A percentile compares a stretch with the other conserved stretches of the same genome.
Conservation (phyloP, 2,329 filamentous ascomycete species). For the Furcasterigmium furcatum region DNA sequence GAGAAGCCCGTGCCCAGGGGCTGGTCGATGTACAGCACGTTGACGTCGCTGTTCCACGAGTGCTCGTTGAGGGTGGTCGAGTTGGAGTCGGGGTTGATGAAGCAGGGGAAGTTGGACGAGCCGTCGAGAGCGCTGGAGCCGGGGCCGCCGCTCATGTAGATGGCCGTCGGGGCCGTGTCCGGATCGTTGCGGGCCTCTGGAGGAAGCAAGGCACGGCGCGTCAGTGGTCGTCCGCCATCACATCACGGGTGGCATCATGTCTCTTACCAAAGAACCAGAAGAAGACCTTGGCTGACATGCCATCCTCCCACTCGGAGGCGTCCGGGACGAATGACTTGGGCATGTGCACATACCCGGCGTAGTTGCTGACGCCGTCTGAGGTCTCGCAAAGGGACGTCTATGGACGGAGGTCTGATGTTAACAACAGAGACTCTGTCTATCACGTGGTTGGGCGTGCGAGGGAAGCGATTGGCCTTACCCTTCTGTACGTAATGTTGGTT, state of each 20-base stretch:
- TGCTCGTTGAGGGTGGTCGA: slow-evolving; percentile 51
- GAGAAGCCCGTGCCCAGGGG: slow-evolving; percentile 36
- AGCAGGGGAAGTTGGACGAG: slow-evolving; percentile 50
- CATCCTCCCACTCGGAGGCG: slow-evolving; percentile 31
- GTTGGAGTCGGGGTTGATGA: slow-evolving; percentile 37
- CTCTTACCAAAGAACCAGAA: slow-evolving; percentile 51
- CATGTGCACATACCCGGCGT: slow-evolving; percentile 54
- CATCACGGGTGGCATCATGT: too few relatives aligned
- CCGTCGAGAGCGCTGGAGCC: slow-evolving; percentile 54
- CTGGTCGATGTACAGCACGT: slow-evolving; percentile 70
- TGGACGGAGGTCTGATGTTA: background rate
- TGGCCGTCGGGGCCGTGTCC: slow-evolving; percentile 50
- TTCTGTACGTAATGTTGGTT: background rate
- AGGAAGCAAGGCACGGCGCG: too few relatives aligned
- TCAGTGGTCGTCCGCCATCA: too few relatives aligned
- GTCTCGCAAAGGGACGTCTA: slow-evolving; percentile 48
- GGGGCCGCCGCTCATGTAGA: slow-evolving; percentile 62
- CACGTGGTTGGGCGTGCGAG: too few relatives aligned
- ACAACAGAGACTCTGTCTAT: too few relatives aligned
- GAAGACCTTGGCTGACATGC: slow-evolving; percentile 51
- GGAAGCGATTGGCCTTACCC: too few relatives aligned
- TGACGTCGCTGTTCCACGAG: slow-evolving; percentile 61
- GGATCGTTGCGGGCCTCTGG: slow-evolving; percentile 50
- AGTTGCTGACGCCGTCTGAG: slow-evolving; percentile 50
- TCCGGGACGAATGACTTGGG: slow-evolving; percentile 33